Conservation (phyloP, 441 rosid genomes). For the Populus hybrid region DNA sequence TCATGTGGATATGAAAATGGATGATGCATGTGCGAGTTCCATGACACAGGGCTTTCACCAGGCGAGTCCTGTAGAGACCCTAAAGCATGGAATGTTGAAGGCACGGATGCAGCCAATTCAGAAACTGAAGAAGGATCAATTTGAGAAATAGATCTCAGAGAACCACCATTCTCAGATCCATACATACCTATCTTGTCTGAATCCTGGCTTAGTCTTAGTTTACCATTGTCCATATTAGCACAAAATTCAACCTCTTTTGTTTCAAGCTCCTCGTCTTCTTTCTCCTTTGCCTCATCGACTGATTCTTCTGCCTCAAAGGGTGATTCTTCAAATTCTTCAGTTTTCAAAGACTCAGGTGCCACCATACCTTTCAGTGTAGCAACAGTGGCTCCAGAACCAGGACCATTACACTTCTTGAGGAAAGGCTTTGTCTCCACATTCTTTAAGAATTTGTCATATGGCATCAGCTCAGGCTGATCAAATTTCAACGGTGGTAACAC, state of each 20-base stretch:
- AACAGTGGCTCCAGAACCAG: slow-evolving; percentile 45
- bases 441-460: slow-evolving; percentile 29
- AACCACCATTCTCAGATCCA: slow-evolving; percentile 59
- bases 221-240: slow-evolving; percentile 47
- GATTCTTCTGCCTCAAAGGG: slow-evolving; percentile 52
- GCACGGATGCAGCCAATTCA: slow-evolving; percentile 55
- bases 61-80: slow-evolving; percentile 69
- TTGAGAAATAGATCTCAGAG: slow-evolving; percentile 51
- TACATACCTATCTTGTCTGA: slow-evolving; percentile 59
- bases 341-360: slow-evolving; percentile 43
- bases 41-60: slow-evolving; percentile 66
- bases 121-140: slow-evolving; percentile 54
- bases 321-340: slow-evolving; percentile 43
- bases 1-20: slow-evolving; percentile 70
- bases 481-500: slow-evolving; percentile 44
- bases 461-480: slow-evolving; percentile 46
- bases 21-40: slow-evolving; percentile 66
- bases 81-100: slow-evolving; percentile 48
- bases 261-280: slow-evolving; percentile 47
- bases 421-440: slow-evolving; percentile 39
- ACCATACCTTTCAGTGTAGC: slow-evolving; percentile 49
- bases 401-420: slow-evolving; percentile 49
- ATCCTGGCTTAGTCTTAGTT: slow-evolving; percentile 56
- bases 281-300: slow-evolving; percentile 43
- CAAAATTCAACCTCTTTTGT: slow-evolving; percentile 44